A percentile compares a stretch with the other conserved stretches of the same genome.
Evolutionary conservation across 768 basidiomycete genomes (phyloP).

Genomic region (Termitomyces sp.): DNA sequence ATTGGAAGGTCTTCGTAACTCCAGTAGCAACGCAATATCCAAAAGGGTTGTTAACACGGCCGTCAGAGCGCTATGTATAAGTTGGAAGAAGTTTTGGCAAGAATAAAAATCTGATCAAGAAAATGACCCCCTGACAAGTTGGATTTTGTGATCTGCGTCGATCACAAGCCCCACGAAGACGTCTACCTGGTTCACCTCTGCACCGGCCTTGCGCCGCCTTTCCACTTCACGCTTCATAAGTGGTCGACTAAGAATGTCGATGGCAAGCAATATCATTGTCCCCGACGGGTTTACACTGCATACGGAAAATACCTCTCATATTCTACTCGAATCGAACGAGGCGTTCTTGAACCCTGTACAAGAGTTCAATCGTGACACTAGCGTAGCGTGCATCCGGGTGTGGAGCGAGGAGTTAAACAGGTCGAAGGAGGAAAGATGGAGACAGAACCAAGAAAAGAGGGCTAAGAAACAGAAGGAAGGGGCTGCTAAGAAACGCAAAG

Average conservation of each 20-base stretch:
- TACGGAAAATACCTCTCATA: slow-evolving; percentile 78
- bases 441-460: slow-evolving; percentile 48
- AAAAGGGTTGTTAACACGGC: no score
- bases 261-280: slow-evolving; percentile 33
- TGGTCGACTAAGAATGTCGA: slow-evolving; percentile 22
- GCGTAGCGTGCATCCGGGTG: slow-evolving; percentile 84
- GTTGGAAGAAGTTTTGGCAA: no score
- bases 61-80: no score
- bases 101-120: background rate
- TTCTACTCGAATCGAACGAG: slow-evolving; percentile 77
- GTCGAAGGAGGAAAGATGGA: slow-evolving; percentile 64
- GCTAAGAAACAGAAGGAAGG: slow-evolving; percentile 37
- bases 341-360: slow-evolving; percentile 98
- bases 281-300: slow-evolving; percentile 79
- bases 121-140: background rate
- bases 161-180: slow-evolving; percentile 14
- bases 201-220: slow-evolving; percentile 26
- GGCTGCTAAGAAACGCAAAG: slow-evolving; percentile 42
- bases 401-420: slow-evolving; percentile 79
- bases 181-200: slow-evolving; percentile 14
- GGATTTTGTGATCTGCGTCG: slow-evolving; percentile 16
- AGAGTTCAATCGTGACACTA: slow-evolving; percentile 95
- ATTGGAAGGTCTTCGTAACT: no score
- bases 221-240: background rate
- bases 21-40: no score